phyloP scores from a whole-genome alignment of 805 yeast species.

The Zygoascus flipseniorum region DNA sequence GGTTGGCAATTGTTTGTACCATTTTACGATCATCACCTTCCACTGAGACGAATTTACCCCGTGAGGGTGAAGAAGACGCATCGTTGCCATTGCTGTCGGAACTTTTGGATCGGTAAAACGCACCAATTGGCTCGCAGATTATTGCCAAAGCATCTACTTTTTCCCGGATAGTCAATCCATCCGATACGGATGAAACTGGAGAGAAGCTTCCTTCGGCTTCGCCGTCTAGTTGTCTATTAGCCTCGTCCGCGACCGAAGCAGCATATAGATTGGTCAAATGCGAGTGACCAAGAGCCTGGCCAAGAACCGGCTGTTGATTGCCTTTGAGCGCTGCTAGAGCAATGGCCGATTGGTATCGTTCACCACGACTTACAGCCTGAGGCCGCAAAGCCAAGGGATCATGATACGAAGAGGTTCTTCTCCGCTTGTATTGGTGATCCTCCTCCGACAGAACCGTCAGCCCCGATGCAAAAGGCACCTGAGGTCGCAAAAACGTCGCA shows the following conservation, averaged over 20 bases:
- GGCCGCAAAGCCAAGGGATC: slow-evolving; percentile 15
- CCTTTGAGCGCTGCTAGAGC: slow-evolving; percentile 10
- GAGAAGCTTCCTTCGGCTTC: background rate
- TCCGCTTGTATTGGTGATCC: slow-evolving; percentile 10
- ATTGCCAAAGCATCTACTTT: slow-evolving; percentile 19
- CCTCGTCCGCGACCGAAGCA: background rate
- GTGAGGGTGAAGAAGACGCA: background rate
- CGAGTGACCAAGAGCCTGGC: background rate
- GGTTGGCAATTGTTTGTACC: slow-evolving; percentile 4
- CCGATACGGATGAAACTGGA: background rate
- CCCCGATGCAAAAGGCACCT: slow-evolving; percentile 4
- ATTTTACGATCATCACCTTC: slow-evolving; percentile 16
- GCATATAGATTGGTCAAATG: background rate
- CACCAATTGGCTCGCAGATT: slow-evolving; percentile 14
- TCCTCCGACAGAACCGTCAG: slow-evolving; percentile 9
- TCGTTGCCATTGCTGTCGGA: background rate
- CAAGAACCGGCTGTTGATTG: background rate
- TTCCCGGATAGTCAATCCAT: slow-evolving; percentile 14
- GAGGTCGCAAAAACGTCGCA: slow-evolving; percentile 1
- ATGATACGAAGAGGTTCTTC: slow-evolving; percentile 19
- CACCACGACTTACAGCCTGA: slow-evolving; percentile 6
- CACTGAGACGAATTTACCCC: slow-evolving; percentile 12
- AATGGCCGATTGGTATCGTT: slow-evolving; percentile 15
- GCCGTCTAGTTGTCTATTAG: background rate
- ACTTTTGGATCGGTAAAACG: background rate